Conservation (phyloP, 2,329 filamentous ascomycete species). For the Aspergillus chevalieri region DNA sequence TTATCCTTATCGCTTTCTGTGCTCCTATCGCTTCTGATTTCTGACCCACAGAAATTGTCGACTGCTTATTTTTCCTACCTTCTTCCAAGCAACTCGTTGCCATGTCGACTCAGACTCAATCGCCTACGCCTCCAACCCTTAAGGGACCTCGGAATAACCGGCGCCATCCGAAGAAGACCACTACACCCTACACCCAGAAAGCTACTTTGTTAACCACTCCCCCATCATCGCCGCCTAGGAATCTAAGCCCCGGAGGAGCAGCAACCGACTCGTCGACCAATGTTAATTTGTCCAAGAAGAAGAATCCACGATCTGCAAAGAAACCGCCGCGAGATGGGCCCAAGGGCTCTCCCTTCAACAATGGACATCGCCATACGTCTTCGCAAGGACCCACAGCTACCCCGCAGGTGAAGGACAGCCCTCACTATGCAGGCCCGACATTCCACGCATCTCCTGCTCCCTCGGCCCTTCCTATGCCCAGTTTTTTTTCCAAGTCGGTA, state of each 20-base stretch:
- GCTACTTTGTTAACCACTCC: conserved; percentile 25
- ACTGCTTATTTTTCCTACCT: conserved; percentile 40
- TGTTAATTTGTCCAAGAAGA: conserved; percentile 29
- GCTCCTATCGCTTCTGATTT: conserved; percentile 14
- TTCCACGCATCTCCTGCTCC: conserved; percentile 94
- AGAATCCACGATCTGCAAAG: conserved; percentile 29
- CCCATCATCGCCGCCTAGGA: conserved; percentile 32
- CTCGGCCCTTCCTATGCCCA: conserved; percentile 82
- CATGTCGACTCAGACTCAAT: conserved; percentile 44
- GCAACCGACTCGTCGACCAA: conserved; percentile 26
- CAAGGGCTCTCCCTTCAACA: conserved; percentile 20
- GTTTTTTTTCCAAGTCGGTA: conserved; percentile 72
- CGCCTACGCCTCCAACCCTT: conserved; percentile 31
- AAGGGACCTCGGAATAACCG: conserved; percentile 34
- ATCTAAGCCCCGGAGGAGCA: conserved; percentile 25
- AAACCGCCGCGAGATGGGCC: conserved; percentile 27
- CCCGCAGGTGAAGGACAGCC: conserved; percentile 32
- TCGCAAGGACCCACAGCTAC: conserved; percentile 38
- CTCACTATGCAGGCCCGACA: conserved; percentile 76
- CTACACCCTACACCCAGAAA: conserved; percentile 27
- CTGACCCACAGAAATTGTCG: conserved; percentile 12
- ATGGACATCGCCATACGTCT: conserved; percentile 26
- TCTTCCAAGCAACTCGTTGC: conserved; percentile 29
- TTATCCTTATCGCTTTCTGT: conserved; percentile 16
- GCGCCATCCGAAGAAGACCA: conserved; percentile 31